Evolutionary conservation across 225 moss, liverwort and hornwort species (phyloP).

Genomic region (Lunularia cruciata): DNA sequence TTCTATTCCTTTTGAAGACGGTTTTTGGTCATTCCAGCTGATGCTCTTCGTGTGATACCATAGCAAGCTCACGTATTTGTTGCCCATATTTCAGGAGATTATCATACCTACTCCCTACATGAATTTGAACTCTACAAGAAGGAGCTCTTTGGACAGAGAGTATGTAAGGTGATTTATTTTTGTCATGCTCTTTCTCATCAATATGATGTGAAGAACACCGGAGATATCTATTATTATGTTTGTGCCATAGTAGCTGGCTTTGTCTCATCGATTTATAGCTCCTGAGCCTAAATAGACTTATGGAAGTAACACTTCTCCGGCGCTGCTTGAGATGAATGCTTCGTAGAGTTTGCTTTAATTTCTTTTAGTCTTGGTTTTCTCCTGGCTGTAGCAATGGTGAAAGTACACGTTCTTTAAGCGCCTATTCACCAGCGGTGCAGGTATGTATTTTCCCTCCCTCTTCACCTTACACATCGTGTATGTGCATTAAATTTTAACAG

Average conservation of each 20-base stretch:
- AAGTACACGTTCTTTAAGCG: constrained; percentile 62
- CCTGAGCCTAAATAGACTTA: too few species aligned
- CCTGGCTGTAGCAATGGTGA: constrained; percentile 62
- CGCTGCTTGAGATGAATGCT: too few species aligned
- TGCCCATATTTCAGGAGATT: constrained; percentile 22
- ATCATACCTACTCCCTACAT: constrained; percentile 29
- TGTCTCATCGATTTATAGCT: too few species aligned
- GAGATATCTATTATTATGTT: too few species aligned
- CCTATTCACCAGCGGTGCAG: constrained; percentile 81
- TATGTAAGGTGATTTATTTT: constrained; percentile 28
- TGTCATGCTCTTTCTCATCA: background rate
- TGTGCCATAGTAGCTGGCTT: too few species aligned
- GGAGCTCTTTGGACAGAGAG: constrained; percentile 38
- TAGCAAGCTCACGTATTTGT: background rate
- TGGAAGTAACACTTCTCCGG: background rate
- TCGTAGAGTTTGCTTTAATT: too few species aligned
- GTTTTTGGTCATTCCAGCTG: too few species aligned
- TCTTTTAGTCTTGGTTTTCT: background rate
- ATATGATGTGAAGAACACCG: background rate
- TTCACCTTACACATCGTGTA: background rate
- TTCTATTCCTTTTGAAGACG: background rate
- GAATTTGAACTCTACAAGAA: constrained; percentile 33
- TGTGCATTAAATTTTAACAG: too few species aligned
- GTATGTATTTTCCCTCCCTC: constrained; percentile 34
- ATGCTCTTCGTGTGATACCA: too few species aligned